phyloP scores from a whole-genome alignment of 495 filamentous ascomycete species.

The Jackrogersella minutella region DNA sequence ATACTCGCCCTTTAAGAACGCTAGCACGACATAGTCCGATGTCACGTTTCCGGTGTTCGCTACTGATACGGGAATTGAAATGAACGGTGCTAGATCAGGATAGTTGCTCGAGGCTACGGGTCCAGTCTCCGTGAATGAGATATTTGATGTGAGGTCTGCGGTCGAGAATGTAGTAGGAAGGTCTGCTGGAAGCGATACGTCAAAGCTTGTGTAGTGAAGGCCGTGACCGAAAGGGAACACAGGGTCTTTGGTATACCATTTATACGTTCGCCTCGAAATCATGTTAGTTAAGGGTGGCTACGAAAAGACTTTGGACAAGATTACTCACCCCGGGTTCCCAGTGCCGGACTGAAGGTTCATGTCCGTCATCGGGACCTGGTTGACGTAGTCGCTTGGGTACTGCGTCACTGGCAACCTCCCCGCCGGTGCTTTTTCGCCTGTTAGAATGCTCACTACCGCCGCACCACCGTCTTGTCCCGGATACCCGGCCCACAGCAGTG shows the following conservation, averaged over 20 bases:
- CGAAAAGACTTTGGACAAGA: not conserved
- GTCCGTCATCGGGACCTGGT: slow-evolving; percentile 50
- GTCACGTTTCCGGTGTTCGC: slow-evolving; percentile 62
- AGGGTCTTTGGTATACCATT: slow-evolving; percentile 55
- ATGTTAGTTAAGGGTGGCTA: slow-evolving; percentile 4
- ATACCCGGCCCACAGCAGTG: slow-evolving; percentile 62
- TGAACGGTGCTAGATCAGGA: slow-evolving; percentile 56
- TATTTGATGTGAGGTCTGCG: slow-evolving; percentile 44
- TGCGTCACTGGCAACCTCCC: slow-evolving; percentile 69
- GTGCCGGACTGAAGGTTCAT: slow-evolving; percentile 52
- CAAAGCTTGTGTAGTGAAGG: slow-evolving; percentile 61
- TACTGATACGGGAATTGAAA: slow-evolving; percentile 46
- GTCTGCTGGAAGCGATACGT: slow-evolving; percentile 43
- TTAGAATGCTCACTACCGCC: slow-evolving; percentile 60
- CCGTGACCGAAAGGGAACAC: slow-evolving; percentile 61
- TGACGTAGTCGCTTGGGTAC: slow-evolving; percentile 55
- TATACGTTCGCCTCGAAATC: slow-evolving; percentile 57
- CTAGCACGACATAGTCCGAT: slow-evolving; percentile 64
- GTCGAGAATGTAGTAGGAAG: slow-evolving; percentile 43
- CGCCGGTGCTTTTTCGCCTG: slow-evolving; percentile 60
- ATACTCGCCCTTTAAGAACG: slow-evolving; percentile 59
- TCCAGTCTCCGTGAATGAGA: slow-evolving; percentile 40
- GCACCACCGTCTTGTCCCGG: slow-evolving; percentile 66
- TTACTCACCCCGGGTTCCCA: slow-evolving; percentile 47
- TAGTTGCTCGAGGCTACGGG: slow-evolving; percentile 46